A percentile compares a stretch with the other conserved stretches of the same genome.
phyloP scores from a whole-genome alignment of 306 rosid species.

The Sicyos baderoa region DNA sequence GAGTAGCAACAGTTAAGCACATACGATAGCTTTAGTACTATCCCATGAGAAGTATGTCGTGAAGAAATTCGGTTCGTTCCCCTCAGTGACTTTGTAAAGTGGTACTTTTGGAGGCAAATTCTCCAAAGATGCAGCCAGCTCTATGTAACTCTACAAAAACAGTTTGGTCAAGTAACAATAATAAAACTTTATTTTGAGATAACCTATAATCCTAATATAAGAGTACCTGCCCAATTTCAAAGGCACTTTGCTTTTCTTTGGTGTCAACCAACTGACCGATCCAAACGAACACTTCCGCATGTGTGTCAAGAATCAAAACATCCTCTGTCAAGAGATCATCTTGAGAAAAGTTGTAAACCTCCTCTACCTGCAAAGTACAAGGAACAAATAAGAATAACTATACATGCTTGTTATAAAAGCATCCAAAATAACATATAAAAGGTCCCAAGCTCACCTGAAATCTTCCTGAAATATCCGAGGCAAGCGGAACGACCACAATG shows the following conservation, averaged over 20 bases:
- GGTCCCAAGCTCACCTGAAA: slow-evolving; percentile 61
- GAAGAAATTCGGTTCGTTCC: slow-evolving; percentile 87
- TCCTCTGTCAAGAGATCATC: slow-evolving; percentile 99
- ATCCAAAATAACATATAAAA: background rate
- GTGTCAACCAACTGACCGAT: slow-evolving; percentile 73
- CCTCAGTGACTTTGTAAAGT: slow-evolving; percentile 64
- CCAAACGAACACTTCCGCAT: slow-evolving; percentile 80
- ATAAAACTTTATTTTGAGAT: background rate
- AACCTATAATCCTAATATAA: slow-evolving; percentile 12
- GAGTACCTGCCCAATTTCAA: slow-evolving; percentile 84
- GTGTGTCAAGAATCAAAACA: slow-evolving; percentile 66
- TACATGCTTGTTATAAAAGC: background rate
- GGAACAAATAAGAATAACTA: background rate
- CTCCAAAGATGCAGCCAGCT: slow-evolving; percentile 68
- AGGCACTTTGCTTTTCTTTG: slow-evolving; percentile 53
- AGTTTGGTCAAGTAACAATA: background rate
- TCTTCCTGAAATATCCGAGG: slow-evolving; percentile 59
- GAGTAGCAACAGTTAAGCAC: slow-evolving; percentile 19
- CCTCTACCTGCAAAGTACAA: slow-evolving; percentile 53
- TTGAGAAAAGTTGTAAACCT: slow-evolving; percentile 84
- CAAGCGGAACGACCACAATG: slow-evolving; percentile 22
- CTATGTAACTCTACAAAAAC: slow-evolving; percentile 64
- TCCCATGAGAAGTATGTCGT: slow-evolving; percentile 90
- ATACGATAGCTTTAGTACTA: slow-evolving; percentile 65
- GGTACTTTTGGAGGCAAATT: slow-evolving; percentile 56